phyloP scores from a whole-genome alignment of 768 basidiomycete species.

The Xerocomellus intermedius region DNA sequence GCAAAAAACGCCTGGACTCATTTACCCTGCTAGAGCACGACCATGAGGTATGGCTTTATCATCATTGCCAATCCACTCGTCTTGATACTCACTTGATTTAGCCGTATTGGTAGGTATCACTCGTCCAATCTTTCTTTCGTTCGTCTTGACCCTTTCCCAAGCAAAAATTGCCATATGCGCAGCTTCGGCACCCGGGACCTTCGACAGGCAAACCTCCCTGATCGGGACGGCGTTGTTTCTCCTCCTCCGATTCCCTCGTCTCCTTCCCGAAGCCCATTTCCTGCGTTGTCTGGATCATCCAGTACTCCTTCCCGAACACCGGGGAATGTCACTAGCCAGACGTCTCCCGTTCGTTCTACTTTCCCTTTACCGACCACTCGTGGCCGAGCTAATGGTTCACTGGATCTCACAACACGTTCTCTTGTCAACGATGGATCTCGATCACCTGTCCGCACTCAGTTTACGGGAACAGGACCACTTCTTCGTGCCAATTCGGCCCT shows the following conservation, averaged over 20 bases:
- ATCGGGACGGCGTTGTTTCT: conserved; percentile 39
- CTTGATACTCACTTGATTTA: conserved; percentile 13
- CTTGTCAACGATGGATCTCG: conserved; percentile 18
- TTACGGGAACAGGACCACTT: conserved; percentile 32
- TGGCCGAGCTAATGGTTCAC: conserved; percentile 20
- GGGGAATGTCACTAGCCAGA: conserved; percentile 23
- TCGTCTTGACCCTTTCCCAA: conserved; percentile 30
- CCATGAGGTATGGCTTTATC: conserved; percentile 53
- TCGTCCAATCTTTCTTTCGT: background rate
- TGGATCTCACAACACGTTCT: conserved; percentile 26
- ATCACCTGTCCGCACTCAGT: conserved; percentile 28
- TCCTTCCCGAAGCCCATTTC: conserved; percentile 27
- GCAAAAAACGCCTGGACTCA: conserved; percentile 78
- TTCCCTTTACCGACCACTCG: conserved; percentile 35
- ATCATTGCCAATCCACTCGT: background rate
- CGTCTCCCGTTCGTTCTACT: conserved; percentile 31
- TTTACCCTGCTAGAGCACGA: conserved; percentile 79
- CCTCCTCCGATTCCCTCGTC: conserved; percentile 33
- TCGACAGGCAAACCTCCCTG: conserved; percentile 67
- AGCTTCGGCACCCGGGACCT: conserved; percentile 76
- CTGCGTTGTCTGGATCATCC: conserved; percentile 9
- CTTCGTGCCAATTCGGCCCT: conserved; percentile 42
- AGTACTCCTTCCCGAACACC: conserved; percentile 9
- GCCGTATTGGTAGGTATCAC: conserved; percentile 44
- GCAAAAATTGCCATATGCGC: conserved; percentile 81